Base-by-base conservation (phyloP, 2,329 filamentous ascomycete genomes). In the Stachybotrys elegans region DNA sequence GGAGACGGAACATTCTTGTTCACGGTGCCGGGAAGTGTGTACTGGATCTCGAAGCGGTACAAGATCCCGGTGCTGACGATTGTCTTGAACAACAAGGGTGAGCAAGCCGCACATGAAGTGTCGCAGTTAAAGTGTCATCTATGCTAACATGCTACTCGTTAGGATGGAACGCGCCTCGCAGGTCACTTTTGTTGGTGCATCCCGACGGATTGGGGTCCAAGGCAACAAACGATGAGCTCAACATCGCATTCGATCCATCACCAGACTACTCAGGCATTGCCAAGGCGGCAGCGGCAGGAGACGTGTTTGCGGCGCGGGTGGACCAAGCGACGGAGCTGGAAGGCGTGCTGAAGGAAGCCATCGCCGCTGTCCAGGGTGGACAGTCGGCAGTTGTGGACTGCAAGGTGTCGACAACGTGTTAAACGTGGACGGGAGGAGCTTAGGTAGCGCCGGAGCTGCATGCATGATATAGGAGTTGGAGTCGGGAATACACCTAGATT, bases 221-320 rank as follows among this genome's bases (percentile, higher is more conserved):
- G 49, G 73, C 73, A 3, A 71, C 67, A 14, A 79, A 79, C 55
- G 73, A 77, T 42, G 78, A 80, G 52, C 70, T 80, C 49, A 79
- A 79, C 53, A 79, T 81, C 48, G 75, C 73, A 4, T 79, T 81
- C 50, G 65, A 69, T 22, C 78, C 77, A 0, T 62, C 67, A 5
- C 78, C 77, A 0, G 74, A 81, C 57, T 81, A 77, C 54, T 60
- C 73, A 3, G 76, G 75, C 35, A 78, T 81, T 42, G 78, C 76
- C 11, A 75, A 76, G 60, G 77, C 77, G 0, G 75, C 77, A 0
- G 71, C 39, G 6, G 44, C 43, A 16, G 46, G 48, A 6, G 36
- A 43, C 6, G 34, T 50, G 6, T 38, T 39, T 32, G 44, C 44
- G 11, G 22, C 39, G n/a, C 46, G 22, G n/a, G 42, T 47, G 3